A percentile compares a stretch with the other conserved stretches of the same genome.
phyloP scores from a whole-genome alignment of 441 rosid species.

The Eutrema salsugineum region DNA sequence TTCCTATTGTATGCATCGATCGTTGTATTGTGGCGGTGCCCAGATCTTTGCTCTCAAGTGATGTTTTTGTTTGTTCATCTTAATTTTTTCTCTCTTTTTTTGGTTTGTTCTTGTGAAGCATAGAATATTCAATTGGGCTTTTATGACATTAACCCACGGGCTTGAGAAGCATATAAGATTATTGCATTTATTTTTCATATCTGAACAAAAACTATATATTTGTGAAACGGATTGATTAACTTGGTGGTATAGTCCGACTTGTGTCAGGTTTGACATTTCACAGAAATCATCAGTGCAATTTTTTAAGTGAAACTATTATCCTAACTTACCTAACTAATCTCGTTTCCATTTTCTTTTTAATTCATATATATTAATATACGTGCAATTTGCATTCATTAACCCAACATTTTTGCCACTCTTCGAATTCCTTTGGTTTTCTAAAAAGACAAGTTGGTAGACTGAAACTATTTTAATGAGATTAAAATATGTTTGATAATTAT shows the following conservation, averaged over 20 bases:
- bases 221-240: too few relatives aligned
- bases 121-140: background rate
- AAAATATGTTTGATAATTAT: background rate
- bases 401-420: background rate
- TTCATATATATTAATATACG: too few relatives aligned
- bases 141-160: background rate
- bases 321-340: background rate
- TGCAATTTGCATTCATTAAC: background rate
- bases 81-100: background rate
- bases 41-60: conserved; percentile 2
- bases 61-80: background rate
- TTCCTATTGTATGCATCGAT: conserved; percentile 7
- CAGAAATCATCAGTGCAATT: too few relatives aligned
- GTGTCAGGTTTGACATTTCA: background rate
- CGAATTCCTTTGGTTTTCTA: background rate
- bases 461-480: background rate
- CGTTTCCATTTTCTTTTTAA: background rate
- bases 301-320: too few relatives aligned
- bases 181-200: too few relatives aligned
- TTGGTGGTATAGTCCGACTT: too few relatives aligned
- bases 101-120: background rate
- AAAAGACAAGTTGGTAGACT: background rate
- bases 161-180: background rate
- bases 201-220: too few relatives aligned
- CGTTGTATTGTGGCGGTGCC: background rate